phyloP scores from a whole-genome alignment of 2,329 filamentous ascomycete species.

The Ramularia collo-cygni region DNA sequence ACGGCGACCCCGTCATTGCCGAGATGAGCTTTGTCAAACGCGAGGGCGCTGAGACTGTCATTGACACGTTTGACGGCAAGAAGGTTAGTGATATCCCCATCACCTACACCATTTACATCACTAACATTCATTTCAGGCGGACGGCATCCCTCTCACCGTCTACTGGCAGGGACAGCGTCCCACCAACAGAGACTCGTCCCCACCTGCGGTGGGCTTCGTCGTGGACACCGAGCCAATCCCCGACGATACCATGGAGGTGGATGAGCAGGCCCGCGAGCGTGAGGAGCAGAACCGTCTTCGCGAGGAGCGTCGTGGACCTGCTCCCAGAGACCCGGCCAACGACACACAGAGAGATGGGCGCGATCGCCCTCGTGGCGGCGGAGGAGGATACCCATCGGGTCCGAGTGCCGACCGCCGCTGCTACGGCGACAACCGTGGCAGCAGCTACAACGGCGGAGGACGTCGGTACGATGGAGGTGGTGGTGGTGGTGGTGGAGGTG shows the following conservation, averaged over 20 bases:
- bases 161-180: slow-evolving; percentile 37
- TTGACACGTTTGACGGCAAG: slow-evolving; percentile 71
- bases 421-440: slow-evolving; percentile 19
- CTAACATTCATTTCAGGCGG: slow-evolving; percentile 51
- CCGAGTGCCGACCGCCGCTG: slow-evolving; percentile 17
- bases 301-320: slow-evolving; percentile 27
- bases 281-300: slow-evolving; percentile 26
- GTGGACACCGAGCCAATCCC: too few relatives aligned
- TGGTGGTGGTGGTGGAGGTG: slow-evolving; percentile 15
- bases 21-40: slow-evolving; percentile 69
- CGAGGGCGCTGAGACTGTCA: slow-evolving; percentile 66
- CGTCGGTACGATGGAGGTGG: slow-evolving; percentile 36
- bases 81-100: slow-evolving; percentile 47
- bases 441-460: slow-evolving; percentile 36
- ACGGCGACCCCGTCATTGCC: slow-evolving; percentile 64
- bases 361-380: too few relatives aligned
- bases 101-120: not conserved
- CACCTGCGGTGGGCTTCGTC: slow-evolving; percentile 24
- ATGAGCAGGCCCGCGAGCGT: slow-evolving; percentile 28
- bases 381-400: slow-evolving; percentile 17
- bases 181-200: slow-evolving; percentile 9
- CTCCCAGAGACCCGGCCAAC: slow-evolving; percentile 18
- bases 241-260: slow-evolving; percentile 40
- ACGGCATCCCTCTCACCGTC: slow-evolving; percentile 66
- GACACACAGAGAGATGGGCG: too few relatives aligned